Base-by-base conservation (phyloP, 371 early-diverging fungal species). In the Syncephalastrum monosporum region DNA sequence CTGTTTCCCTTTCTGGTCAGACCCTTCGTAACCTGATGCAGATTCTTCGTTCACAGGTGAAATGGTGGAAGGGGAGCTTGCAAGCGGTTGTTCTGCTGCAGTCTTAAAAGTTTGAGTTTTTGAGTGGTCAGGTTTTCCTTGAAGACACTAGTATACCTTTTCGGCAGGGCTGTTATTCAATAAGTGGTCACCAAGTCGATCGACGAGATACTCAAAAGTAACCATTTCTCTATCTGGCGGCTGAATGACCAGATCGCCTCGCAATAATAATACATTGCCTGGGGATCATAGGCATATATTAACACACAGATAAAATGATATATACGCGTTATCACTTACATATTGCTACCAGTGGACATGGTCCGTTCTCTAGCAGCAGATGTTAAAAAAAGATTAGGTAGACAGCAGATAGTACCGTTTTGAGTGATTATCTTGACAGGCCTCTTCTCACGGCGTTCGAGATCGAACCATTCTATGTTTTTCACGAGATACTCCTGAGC, bases 321-420 rank as follows among this genome's bases (percentile, higher is more conserved):
- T n/a, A 17, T 8, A 24, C 12, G n/a, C 42, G 23, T 17, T 24
- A 14, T 41, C 46, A 42, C 60, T 53, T 65, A 68, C 88, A 83
- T 12, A 96, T 80, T 6, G 94, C 91, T 0, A 95, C 78, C 48
- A 96, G 64, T 16, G 96, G 96, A 66, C 96, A 96, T 0, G 96
- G 96, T 0, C 96, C 95, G 69, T 96, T 94, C 56, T 86, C 84
- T 83, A 67, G 45, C 17, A 24, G 55, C 33, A 41, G 10, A 27
- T 33, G 10, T 25, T 17, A 25, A 52, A 21, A 21, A 27, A 50
- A 24, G 23, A 15, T 50, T 41, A 52, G 21, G 3, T 29, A 52
- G 60, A 54, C 43, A 51, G 17, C 6, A 38, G 16, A 56, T 50
- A 7, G 19, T 83, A 84, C 86, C 85, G 73, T 92, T 92, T 74